Percentiles rank a stretch among this genome's conserved stretches.
Conservation (phyloP, 805 yeast species). For the Alloascoidea hylecoeti region DNA sequence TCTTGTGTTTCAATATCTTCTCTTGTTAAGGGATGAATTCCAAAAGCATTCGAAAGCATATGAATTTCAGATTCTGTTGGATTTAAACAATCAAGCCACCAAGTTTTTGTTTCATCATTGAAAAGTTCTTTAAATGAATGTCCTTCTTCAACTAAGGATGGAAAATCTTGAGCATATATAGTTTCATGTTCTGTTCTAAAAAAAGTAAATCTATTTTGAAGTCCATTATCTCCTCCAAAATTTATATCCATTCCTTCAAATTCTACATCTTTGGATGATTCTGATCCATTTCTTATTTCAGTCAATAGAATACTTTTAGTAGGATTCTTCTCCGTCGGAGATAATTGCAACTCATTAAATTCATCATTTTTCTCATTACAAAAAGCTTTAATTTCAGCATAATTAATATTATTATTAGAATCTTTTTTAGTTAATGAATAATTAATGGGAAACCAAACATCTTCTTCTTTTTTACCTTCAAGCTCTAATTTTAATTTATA, state of each 20-base stretch:
- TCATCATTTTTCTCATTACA: constrained; percentile 17
- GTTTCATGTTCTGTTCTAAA: constrained; percentile 77
- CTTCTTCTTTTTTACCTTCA: constrained; percentile 82
- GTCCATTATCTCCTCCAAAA: constrained; percentile 16
- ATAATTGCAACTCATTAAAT: constrained; percentile 3
- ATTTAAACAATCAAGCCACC: constrained; percentile 94
- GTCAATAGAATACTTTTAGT: not conserved
- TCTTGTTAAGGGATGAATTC: constrained; percentile 94
- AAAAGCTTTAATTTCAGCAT: constrained; percentile 79
- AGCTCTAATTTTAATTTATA: constrained; percentile 22
- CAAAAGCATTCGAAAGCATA: constrained; percentile 82
- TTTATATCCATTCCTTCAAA: constrained; percentile 23
- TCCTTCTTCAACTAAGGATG: constrained; percentile 53
- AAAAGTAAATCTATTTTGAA: constrained; percentile 52
- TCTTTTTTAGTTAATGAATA: constrained; percentile 39
- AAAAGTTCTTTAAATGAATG: constrained; percentile 58
- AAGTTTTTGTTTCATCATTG: constrained; percentile 54
- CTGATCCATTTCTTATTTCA: not conserved
- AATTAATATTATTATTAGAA: constrained; percentile 87
- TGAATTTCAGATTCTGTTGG: constrained; percentile 96
- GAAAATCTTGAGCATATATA: constrained; percentile 77
- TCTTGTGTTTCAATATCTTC: constrained; percentile 96
- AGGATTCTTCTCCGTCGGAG: constrained; percentile 4
- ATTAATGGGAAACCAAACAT: constrained; percentile 91
- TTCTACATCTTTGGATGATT: too few species aligned